These are phyloP conservation scores for Suillus luteus DNA, from an alignment of 768 basidiomycete species.

Conservation along the genomic window DNA sequence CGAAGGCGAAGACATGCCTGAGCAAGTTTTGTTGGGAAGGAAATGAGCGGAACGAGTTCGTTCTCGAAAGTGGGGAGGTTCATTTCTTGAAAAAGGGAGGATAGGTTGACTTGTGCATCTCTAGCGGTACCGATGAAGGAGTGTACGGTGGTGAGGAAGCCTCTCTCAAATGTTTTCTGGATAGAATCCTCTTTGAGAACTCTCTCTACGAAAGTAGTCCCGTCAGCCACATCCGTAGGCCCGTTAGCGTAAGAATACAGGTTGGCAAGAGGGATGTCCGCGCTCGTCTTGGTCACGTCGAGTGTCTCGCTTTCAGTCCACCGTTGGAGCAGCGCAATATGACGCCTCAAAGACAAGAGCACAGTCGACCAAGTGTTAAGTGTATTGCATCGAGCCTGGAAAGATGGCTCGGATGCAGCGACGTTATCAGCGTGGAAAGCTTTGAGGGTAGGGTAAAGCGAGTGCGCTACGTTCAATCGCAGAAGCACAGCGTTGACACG, in stretches of 20 bases:
- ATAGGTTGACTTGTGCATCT: constrained; percentile 81
- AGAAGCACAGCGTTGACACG: constrained; percentile 68
- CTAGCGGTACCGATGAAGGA: constrained; percentile 84
- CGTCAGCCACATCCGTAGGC: constrained; percentile 55
- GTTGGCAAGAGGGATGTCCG: constrained; percentile 50
- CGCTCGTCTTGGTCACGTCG: constrained; percentile 77
- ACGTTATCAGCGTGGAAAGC: constrained; percentile 81
- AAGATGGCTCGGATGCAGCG: constrained; percentile 59
- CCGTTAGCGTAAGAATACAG: constrained; percentile 34
- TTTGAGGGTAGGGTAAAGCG: constrained; percentile 83
- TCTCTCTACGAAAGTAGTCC: constrained; percentile 89
- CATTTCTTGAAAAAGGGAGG: constrained; percentile 78
- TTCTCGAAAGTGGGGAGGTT: constrained; percentile 89
- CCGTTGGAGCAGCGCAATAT: constrained; percentile 76
- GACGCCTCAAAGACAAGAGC: constrained; percentile 78
- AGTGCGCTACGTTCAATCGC: constrained; percentile 79
- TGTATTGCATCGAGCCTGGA: constrained; percentile 84
- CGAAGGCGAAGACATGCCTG: constrained; percentile 90
- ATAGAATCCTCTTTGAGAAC: constrained; percentile 96
- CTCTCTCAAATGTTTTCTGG: constrained; percentile 91
- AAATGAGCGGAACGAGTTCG: constrained; percentile 87
- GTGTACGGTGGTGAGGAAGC: constrained; percentile 85
- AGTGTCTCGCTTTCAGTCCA: constrained; percentile 95
- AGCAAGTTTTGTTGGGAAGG: constrained; percentile 94
- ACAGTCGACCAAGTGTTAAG: constrained; percentile 93